These are phyloP conservation scores for Brassica carinata DNA, from an alignment of 345 rosid species.

Conservation along the genomic window DNA sequence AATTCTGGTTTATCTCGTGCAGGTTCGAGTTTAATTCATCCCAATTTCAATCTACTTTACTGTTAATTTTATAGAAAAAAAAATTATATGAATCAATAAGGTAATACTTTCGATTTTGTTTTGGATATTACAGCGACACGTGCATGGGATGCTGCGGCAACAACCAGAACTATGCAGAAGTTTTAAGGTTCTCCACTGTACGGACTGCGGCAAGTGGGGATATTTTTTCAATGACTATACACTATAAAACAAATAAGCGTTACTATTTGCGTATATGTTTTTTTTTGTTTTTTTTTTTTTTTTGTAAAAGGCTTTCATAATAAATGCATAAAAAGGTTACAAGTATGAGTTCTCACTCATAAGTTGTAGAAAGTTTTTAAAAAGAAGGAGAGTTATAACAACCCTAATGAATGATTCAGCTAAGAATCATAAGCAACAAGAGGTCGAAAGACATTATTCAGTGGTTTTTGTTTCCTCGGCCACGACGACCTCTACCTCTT, in stretches of 20 bases:
- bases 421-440: too few species aligned
- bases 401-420: too few species aligned
- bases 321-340: too few species aligned
- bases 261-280: neutral
- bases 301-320: too few species aligned
- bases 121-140: constrained; percentile 26
- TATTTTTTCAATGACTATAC: neutral
- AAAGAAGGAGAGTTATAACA: too few species aligned
- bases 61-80: neutral
- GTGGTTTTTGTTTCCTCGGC: too few species aligned
- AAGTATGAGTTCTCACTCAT: too few species aligned
- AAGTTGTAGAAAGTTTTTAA: too few species aligned
- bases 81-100: neutral
- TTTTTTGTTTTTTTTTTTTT: too few species aligned
- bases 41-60: neutral
- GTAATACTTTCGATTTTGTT: neutral
- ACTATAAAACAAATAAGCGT: neutral
- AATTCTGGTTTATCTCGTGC: constrained; percentile 51
- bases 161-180: constrained; percentile 3
- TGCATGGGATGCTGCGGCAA: constrained; percentile 35
- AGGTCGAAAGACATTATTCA: too few species aligned
- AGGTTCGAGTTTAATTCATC: constrained; percentile 25
- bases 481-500: too few species aligned
- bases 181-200: neutral
- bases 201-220: constrained; percentile 4